Conservation (phyloP, 1,139 yeast genomes). For the Yamadazyma membranifaciens region DNA sequence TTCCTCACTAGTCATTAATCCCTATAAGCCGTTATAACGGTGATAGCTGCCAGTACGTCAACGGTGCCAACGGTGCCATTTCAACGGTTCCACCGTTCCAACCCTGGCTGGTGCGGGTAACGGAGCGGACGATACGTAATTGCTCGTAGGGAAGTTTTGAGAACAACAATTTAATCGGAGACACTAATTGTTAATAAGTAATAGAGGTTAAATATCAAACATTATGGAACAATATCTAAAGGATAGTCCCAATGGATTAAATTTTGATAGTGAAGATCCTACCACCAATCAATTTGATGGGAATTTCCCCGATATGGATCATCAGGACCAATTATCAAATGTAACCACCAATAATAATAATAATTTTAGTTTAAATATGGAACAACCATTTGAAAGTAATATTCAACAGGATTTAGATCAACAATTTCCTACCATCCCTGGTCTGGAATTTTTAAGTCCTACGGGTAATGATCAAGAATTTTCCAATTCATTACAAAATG, state of each 20-base stretch:
- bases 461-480: conserved; percentile 11
- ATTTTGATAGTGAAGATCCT: conserved; percentile 5
- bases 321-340: background rate
- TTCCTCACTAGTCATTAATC: no score
- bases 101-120: conserved; percentile 1
- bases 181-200: background rate
- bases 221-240: conserved; percentile 38
- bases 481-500: conserved; percentile 22
- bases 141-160: conserved; percentile 5
- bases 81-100: background rate
- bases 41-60: no score
- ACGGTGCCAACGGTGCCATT: no score
- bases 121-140: conserved; percentile 2
- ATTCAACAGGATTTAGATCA: conserved; percentile 9
- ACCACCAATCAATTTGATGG: background rate
- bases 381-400: conserved; percentile 14
- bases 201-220: background rate
- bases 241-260: conserved; percentile 30
- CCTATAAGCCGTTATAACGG: no score
- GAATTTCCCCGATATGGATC: background rate
- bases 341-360: background rate
- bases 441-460: conserved; percentile 17
- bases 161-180: background rate
- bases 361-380: conserved; percentile 15
- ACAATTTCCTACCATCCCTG: conserved; percentile 16